phyloP scores from a whole-genome alignment of 371 early-diverging fungal genomes.

The Mortierella sp. region DNA sequence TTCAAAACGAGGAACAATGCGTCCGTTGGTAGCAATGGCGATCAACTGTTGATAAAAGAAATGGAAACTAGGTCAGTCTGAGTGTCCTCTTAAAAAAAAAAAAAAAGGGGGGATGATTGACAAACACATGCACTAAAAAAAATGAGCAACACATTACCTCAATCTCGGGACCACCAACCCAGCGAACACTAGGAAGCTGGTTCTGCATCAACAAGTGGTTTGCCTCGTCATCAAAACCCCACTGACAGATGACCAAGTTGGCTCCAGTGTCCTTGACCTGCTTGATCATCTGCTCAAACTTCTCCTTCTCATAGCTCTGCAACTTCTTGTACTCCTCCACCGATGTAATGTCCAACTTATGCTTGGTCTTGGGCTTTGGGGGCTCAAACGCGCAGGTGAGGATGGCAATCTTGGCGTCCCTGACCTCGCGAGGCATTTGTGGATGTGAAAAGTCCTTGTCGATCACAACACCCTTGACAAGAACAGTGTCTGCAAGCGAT shows the following conservation, averaged over 20 bases:
- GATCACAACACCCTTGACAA: conserved; percentile 98
- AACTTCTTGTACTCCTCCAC: conserved; percentile 98
- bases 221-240: conserved; percentile 99
- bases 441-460: conserved; percentile 99
- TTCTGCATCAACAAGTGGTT: conserved; percentile 99
- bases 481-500: conserved; percentile 90
- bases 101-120: too few species aligned
- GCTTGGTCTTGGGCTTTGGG: conserved; percentile 99
- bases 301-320: conserved; percentile 95
- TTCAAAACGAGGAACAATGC: conserved; percentile 99
- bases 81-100: too few species aligned
- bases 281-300: conserved; percentile 98
- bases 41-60: conserved; percentile 69
- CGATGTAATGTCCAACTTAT: conserved; percentile 97
- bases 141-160: conserved; percentile 65
- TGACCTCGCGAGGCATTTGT: conserved; percentile 98
- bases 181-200: conserved; percentile 98
- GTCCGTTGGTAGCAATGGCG: conserved; percentile 99
- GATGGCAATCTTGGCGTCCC: conserved; percentile 98
- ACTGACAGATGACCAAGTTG: conserved; percentile 99
- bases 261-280: conserved; percentile 98
- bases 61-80: background rate
- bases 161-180: conserved; percentile 99
- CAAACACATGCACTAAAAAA: background rate
- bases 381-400: conserved; percentile 99